These are phyloP conservation scores for Psilocybe cyanescens DNA, from an alignment of 768 basidiomycete genomes.

Conservation along the genomic window DNA sequence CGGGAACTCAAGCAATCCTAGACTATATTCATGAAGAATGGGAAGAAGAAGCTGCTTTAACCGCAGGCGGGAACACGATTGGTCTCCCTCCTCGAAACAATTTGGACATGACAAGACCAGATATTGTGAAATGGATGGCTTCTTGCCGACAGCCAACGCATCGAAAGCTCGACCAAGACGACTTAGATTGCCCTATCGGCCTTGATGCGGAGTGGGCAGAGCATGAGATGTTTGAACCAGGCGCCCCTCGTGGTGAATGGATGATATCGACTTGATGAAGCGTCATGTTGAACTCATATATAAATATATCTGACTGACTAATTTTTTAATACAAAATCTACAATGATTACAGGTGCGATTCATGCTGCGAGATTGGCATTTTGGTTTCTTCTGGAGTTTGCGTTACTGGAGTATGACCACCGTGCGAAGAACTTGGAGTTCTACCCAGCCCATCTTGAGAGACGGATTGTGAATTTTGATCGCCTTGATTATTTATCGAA, in stretches of 20 bases:
- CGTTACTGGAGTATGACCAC: conserved; percentile 53
- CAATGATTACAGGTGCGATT: conserved; percentile 1
- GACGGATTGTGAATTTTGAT: conserved; percentile 21
- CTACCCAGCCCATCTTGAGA: conserved; percentile 39
- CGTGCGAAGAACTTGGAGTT: conserved; percentile 65
- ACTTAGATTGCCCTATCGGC: conserved; percentile 13
- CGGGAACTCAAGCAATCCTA: background rate
- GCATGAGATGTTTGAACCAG: conserved; percentile 8
- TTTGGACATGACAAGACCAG: conserved; percentile 4
- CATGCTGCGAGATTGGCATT: background rate
- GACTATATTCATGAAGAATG: background rate
- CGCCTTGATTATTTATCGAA: conserved; percentile 10
- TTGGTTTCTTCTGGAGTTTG: conserved; percentile 20
- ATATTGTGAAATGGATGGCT: conserved; percentile 21
- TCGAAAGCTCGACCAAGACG: conserved; percentile 22
- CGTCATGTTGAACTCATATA: background rate
- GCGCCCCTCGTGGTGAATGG: conserved; percentile 23
- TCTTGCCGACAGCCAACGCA: conserved; percentile 17
- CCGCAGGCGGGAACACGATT: conserved; percentile 17
- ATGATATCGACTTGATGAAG: conserved; percentile 19
- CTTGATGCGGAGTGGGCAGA: conserved; percentile 14
- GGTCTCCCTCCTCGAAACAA: conserved; percentile 9
- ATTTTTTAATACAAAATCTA: background rate
- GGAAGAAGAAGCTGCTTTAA: background rate
- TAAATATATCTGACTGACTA: background rate